Percentiles rank a stretch among this genome's conserved stretches.
Conservation (phyloP, 345 rosid species). For the Cochlearia excelsa region DNA sequence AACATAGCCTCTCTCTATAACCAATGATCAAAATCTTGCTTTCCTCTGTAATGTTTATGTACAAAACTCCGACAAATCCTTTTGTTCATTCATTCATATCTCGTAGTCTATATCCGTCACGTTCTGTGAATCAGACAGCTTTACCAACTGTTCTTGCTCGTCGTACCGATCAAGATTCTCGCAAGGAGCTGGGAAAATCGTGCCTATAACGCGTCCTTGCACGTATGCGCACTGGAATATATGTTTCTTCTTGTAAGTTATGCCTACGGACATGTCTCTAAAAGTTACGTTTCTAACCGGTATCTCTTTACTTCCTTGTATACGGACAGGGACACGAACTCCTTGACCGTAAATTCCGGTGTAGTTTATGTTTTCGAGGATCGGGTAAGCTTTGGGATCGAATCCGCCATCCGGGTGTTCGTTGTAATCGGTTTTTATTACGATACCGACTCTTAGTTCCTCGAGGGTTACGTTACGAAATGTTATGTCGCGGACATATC, state of each 20-base stretch:
- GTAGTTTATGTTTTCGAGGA: constrained; percentile 64
- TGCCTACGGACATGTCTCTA: constrained; percentile 81
- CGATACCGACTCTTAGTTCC: constrained; percentile 79
- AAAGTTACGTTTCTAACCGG: constrained; percentile 77
- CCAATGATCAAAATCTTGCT: not conserved
- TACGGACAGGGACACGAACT: constrained; percentile 92
- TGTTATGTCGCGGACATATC: constrained; percentile 61
- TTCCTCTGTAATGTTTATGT: constrained; percentile 11
- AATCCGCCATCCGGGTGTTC: constrained; percentile 85
- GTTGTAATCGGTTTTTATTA: constrained; percentile 90
- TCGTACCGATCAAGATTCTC: constrained; percentile 87
- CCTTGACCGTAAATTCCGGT: constrained; percentile 80
- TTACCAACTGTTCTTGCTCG: constrained; percentile 62
- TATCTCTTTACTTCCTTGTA: constrained; percentile 87
- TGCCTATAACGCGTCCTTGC: constrained; percentile 81
- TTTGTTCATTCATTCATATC: constrained; percentile 25
- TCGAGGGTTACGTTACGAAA: constrained; percentile 84
- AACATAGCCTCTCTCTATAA: too few species aligned
- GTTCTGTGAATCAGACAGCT: constrained; percentile 63
- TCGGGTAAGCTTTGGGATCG: constrained; percentile 73
- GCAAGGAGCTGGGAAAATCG: constrained; percentile 84
- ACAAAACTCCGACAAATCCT: constrained; percentile 20
- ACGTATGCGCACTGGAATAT: constrained; percentile 89
- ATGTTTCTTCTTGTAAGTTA: constrained; percentile 90
- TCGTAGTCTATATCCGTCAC: constrained; percentile 82